These are phyloP conservation scores for Alternaria metachromatica DNA, from an alignment of 2,329 filamentous ascomycete genomes.

Conservation along the genomic window DNA sequence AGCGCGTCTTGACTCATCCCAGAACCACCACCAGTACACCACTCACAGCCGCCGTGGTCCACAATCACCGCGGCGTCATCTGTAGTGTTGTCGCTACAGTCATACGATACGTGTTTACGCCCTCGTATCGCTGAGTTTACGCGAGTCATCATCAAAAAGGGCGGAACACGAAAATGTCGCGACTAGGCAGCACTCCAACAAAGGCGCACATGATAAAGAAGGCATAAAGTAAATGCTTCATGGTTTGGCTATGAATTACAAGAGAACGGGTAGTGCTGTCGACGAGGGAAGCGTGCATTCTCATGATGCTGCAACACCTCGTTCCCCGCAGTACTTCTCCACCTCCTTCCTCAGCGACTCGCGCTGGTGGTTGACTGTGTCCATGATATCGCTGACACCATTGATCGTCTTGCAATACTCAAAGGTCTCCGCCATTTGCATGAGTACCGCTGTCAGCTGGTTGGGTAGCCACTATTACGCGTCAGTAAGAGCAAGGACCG, in stretches of 20 bases:
- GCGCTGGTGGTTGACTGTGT: constrained; percentile 67
- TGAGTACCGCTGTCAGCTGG: constrained; percentile 76
- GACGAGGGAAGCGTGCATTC: not conserved
- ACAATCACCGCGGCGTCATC: not conserved
- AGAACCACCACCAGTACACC: not conserved
- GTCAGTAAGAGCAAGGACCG: constrained; percentile 5
- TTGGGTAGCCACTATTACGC: constrained; percentile 72
- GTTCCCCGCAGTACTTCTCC: constrained; percentile 73
- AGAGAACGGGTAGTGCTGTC: not conserved
- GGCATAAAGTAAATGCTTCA: not conserved
- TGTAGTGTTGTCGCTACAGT: not conserved
- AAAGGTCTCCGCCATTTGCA: constrained; percentile 70
- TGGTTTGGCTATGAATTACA: not conserved
- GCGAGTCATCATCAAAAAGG: constrained; percentile 16
- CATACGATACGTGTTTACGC: constrained; percentile 9
- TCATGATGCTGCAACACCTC: constrained; percentile 50
- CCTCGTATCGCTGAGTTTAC: not conserved
- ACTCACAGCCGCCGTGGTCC: not conserved
- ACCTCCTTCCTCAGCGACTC: constrained; percentile 75
- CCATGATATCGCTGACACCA: constrained; percentile 69
- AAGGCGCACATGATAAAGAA: not conserved
- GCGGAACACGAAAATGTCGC: constrained; percentile 27
- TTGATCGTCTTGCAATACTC: constrained; percentile 54
- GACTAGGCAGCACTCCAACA: not conserved
- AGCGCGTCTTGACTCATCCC: constrained; percentile 22